phyloP scores from a whole-genome alignment of 2,329 filamentous ascomycete genomes.

The Hypoxylon sp. region DNA sequence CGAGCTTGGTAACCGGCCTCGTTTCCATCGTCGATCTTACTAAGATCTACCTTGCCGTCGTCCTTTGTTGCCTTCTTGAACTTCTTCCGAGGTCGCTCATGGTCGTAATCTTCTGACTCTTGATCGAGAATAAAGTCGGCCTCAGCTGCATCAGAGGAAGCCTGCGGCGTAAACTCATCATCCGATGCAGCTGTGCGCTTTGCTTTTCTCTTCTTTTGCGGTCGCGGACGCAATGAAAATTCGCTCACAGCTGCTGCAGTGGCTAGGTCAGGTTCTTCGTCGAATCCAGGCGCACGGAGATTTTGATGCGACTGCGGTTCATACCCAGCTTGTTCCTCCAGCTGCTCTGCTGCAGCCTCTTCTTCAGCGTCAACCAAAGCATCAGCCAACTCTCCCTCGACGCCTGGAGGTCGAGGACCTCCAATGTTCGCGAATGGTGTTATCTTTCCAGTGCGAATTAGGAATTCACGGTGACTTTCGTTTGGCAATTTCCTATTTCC shows the following conservation, averaged over 20 bases:
- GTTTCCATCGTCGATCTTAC: conserved; percentile 87
- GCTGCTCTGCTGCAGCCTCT: conserved; percentile 70
- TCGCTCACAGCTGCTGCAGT: conserved; percentile 62
- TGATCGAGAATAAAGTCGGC: conserved; percentile 54
- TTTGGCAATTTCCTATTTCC: conserved; percentile 77
- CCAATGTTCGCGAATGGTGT: conserved; percentile 91
- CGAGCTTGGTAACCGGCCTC: conserved; percentile 84
- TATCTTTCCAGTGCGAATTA: conserved; percentile 97
- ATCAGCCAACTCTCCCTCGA: conserved; percentile 79
- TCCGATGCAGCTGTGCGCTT: conserved; percentile 57
- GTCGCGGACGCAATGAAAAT: conserved; percentile 70
- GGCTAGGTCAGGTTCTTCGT: conserved; percentile 61
- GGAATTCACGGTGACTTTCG: conserved; percentile 88
- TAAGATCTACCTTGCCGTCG: conserved; percentile 64
- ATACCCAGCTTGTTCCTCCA: conserved; percentile 60
- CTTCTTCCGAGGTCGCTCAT: conserved; percentile 59
- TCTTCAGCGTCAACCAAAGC: conserved; percentile 87
- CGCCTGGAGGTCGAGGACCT: conserved; percentile 71
- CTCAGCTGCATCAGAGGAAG: conserved; percentile 49
- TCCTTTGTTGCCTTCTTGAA: conserved; percentile 59
- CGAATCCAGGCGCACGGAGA: conserved; percentile 80
- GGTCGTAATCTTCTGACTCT: conserved; percentile 59
- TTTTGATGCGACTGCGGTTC: conserved; percentile 78
- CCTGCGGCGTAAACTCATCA: conserved; percentile 63
- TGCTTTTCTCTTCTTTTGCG: conserved; percentile 69